Evolutionary conservation across 148 eudicot genomes (phyloP), one percentile per base, ranked within the genome.

Genomic region (Diospyros lotus): DNA sequence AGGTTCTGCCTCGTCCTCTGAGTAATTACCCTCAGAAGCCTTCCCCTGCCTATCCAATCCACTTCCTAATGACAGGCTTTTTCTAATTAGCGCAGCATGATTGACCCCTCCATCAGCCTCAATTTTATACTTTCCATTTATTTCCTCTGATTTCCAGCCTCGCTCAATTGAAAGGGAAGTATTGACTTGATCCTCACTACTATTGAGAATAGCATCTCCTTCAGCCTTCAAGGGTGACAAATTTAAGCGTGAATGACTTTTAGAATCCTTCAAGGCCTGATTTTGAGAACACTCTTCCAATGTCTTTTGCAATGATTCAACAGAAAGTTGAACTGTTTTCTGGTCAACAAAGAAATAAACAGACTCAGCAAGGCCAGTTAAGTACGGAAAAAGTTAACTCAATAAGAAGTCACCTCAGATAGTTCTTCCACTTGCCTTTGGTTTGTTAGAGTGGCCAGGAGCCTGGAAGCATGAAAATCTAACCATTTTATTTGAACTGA

Each of bases 381-480:
- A 41, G 54, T 40, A 39, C 69, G 39, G 39, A 60, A 69, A 68
- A 60, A 58, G 51, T 18, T 54, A 64, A 55, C 6, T 62, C n/a
- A 28, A 50, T 59, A 48, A 64, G 7, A 71, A 77, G 82, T 18
- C 38, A 63, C 58, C 63, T 38, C 10, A 68, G 56, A 63, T 39
- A 18, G 41, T 53, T 76, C 63, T 56, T 42, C 65, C 18, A 73
- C 89, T 77, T 80, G 90, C 98, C 91, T 95, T 95, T 58, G 88
- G 84, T 83, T 89, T 94, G 60, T 77, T 74, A 73, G 83, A 75
- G 63, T 77, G 84, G 75, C 76, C 75, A 63, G 79, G 88, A 73
- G 89, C 69, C 60, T 84, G 79, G 79, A 95, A 89, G 91, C 92
- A 92, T 12, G 96, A 87, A 86, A 90, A 89, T 73, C 87, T 89